phyloP scores from a whole-genome alignment of 768 basidiomycete species.

The Polyporus arcularius region DNA sequence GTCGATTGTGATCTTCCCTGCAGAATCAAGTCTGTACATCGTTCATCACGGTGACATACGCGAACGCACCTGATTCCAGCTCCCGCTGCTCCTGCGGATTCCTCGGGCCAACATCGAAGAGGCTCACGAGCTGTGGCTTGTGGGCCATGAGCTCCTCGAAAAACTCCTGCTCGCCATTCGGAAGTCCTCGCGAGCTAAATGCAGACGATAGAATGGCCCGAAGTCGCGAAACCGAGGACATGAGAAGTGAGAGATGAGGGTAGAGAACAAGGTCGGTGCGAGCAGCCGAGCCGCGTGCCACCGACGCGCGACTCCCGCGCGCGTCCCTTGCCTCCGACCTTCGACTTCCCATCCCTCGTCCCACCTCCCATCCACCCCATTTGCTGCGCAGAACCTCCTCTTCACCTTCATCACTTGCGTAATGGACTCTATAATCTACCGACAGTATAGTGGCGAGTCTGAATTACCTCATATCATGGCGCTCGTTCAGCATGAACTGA shows the following conservation, averaged over 20 bases:
- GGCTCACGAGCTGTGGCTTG: constrained; percentile 58
- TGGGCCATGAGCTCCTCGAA: constrained; percentile 74
- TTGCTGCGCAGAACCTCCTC: neutral
- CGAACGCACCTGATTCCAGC: constrained; percentile 59
- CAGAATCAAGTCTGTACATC: neutral
- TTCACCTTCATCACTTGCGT: neutral
- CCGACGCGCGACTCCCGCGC: constrained; percentile 16
- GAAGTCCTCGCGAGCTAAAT: constrained; percentile 45
- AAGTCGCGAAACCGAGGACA: constrained; percentile 64
- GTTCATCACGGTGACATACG: neutral
- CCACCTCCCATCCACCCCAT: neutral
- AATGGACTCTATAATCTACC: constrained; percentile 52
- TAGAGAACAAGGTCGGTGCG: constrained; percentile 6
- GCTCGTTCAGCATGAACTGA: constrained; percentile 88
- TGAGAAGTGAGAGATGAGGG: constrained; percentile 27
- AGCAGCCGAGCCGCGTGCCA: constrained; percentile 13
- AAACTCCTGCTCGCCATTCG: constrained; percentile 67
- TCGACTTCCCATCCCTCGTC: constrained; percentile 6
- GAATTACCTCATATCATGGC: constrained; percentile 84
- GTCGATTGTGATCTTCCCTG: constrained; percentile 68
- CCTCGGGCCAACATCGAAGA: constrained; percentile 67
- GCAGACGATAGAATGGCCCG: constrained; percentile 52
- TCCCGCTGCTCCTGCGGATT: constrained; percentile 68
- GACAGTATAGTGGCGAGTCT: constrained; percentile 72
- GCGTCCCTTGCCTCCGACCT: constrained; percentile 3